Conservation (phyloP, 139 green algal genomes). For the Closterium sp. region DNA sequence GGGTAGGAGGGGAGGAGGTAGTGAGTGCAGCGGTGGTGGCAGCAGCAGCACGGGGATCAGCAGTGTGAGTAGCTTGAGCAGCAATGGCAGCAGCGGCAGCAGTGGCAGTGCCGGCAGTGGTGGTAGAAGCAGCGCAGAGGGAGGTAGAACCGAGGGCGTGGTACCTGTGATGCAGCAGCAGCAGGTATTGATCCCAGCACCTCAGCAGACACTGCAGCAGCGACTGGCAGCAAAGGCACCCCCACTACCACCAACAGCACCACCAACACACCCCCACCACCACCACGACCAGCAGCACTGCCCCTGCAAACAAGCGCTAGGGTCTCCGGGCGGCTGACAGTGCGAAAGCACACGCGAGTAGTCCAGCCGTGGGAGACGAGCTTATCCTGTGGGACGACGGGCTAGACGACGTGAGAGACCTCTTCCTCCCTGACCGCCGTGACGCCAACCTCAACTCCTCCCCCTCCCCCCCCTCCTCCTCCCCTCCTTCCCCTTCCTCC, state of each 20-base stretch:
- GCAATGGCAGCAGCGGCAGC: background rate
- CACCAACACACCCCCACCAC: no score
- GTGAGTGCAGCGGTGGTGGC: background rate
- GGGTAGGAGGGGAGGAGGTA: background rate
- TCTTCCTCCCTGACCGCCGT: background rate
- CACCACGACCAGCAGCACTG: background rate
- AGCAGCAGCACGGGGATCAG: background rate
- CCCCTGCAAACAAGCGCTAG: background rate
- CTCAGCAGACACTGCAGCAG: background rate
- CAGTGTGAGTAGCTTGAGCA: background rate
- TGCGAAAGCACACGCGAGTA: background rate
- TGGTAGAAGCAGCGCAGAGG: background rate
- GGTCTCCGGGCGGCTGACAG: background rate
- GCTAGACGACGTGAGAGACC: background rate
- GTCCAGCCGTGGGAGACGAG: background rate
- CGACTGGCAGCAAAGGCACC: no score
- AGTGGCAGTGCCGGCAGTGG: background rate
- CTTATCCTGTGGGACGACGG: slow-evolving; percentile 5
- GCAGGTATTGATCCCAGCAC: background rate
- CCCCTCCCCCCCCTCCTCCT: background rate
- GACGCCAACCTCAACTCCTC: background rate
- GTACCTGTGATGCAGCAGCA: background rate
- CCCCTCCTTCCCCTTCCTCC: no score
- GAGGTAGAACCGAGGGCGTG: background rate
- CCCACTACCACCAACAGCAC: background rate